Percentiles rank a stretch among this genome's conserved stretches.
Evolutionary conservation across 192 early-diverging fungal species (phyloP).

Genomic region (Coemansia guatemalensis): DNA sequence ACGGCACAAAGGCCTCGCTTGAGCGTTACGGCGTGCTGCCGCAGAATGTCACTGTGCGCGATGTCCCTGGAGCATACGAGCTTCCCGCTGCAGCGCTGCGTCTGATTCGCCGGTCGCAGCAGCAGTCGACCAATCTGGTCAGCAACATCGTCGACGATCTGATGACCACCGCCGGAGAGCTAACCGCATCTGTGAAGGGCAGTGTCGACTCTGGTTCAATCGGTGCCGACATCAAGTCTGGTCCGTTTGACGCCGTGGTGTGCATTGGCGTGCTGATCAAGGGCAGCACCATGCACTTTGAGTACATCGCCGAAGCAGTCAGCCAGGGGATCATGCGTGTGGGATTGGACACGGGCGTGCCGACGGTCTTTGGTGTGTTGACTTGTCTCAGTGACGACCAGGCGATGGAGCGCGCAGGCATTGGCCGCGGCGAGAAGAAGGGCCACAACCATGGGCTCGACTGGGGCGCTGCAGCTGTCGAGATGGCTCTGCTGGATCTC

Average conservation of each 20-base stretch:
- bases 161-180: conserved; percentile 28
- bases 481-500: conserved; percentile 79
- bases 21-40: conserved; percentile 64
- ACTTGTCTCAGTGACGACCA: conserved; percentile 95
- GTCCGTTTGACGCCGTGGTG: conserved; percentile 86
- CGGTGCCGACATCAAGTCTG: conserved; percentile 19
- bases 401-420: conserved; percentile 80
- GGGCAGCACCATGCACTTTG: conserved; percentile 98
- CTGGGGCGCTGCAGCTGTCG: conserved; percentile 95
- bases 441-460: conserved; percentile 96
- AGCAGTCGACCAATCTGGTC: conserved; percentile 55
- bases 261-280: conserved; percentile 98
- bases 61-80: conserved; percentile 93
- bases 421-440: conserved; percentile 53
- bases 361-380: conserved; percentile 95
- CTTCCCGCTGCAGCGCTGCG: conserved; percentile 85
- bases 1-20: conserved; percentile 69
- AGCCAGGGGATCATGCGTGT: conserved; percentile 96
- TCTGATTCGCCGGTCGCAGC: conserved; percentile 70
- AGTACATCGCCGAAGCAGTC: conserved; percentile 97
- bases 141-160: conserved; percentile 58
- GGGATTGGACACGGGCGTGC: conserved; percentile 80
- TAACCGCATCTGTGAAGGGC: conserved; percentile 5
- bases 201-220: neutral
- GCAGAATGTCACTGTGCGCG: conserved; percentile 73